Base-by-base conservation (phyloP, 1,284 basidiomycete species). In the Schizophyllum amplum region DNA sequence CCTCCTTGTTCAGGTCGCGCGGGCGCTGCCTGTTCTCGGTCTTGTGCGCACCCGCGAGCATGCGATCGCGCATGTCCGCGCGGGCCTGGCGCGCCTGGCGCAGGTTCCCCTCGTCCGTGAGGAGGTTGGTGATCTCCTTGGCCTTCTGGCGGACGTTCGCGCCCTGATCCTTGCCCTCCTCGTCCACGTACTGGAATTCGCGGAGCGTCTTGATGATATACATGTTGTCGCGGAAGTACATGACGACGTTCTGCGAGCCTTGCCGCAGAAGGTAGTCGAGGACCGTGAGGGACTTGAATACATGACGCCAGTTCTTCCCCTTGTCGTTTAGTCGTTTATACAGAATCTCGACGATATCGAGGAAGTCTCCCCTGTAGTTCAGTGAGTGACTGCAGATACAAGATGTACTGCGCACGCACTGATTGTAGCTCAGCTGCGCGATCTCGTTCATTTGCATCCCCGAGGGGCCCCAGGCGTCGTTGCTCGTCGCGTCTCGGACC, bases 331-430 rank as follows among this genome's bases (percentile, higher is more conserved):
- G 75, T 54, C 97, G 85, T 75, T 99, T 99, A 75, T 99, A 97
- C 60, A 99, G 80, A 92, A 98, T 98, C 77, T 99, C 97, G 94
- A 99, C 98, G 68, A 99, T 95, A 75, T 99, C 97, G 26, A 99
- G 93, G 72, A 99, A 99, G 69, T 99, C 95, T 64, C 87, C 90
- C 33, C 33, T 42, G 33, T 17, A 17, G 94, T 97, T 65, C 4
- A 49, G 48, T 15, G 15, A 52, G 22, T 53, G 49, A 51, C 42
- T 21, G 51, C 27, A 60, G 49, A 48, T 46, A 50, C 20, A 55
- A 62, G 11, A 62, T 57, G 25, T 21, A 9, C 27, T 9, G 33
- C 33, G 33, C 17, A 42, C 33, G 33, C 33, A 42, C 94, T 98
- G 96, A 75, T 98, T 98, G 74, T 94, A 99, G 23, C 93, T 96